Evolutionary conservation across 2,329 filamentous ascomycete species (phyloP).

Genomic region (Aspergillus quadrilineatus): DNA sequence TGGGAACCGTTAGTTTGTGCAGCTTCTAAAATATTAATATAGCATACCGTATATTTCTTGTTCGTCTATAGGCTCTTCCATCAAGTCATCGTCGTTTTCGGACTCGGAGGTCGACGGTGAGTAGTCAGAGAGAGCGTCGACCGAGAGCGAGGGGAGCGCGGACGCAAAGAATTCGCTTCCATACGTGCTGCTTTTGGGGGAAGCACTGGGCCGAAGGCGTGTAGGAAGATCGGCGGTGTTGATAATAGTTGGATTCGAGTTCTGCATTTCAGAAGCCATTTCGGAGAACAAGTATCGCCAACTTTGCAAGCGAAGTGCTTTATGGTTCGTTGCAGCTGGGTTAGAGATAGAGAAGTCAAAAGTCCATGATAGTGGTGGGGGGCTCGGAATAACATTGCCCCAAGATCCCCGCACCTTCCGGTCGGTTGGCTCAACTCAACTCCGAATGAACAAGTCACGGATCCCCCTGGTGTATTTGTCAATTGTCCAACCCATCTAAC

Average conservation of each 20-base stretch:
- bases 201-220: constrained; percentile 52
- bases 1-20: constrained; percentile 34
- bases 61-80: constrained; percentile 84
- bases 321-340: too few species aligned
- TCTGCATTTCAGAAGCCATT: constrained; percentile 38
- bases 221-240: constrained; percentile 86
- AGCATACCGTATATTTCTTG: constrained; percentile 87
- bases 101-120: constrained; percentile 36
- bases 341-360: neutral
- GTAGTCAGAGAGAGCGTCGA: constrained; percentile 36
- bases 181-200: constrained; percentile 43
- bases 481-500: neutral
- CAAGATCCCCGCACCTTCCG: neutral
- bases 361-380: neutral
- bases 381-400: constrained; percentile 4
- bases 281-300: neutral
- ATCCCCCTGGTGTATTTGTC: neutral
- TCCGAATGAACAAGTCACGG: neutral
- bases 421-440: too few species aligned
- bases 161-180: constrained; percentile 51
- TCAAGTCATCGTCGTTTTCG: constrained; percentile 57
- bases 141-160: constrained; percentile 51
- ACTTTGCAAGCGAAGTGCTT: neutral
- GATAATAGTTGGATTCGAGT: constrained; percentile 87
- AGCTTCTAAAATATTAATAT: neutral